Base-by-base conservation (phyloP, 2,329 filamentous ascomycete species). In the Penicillium sp. region DNA sequence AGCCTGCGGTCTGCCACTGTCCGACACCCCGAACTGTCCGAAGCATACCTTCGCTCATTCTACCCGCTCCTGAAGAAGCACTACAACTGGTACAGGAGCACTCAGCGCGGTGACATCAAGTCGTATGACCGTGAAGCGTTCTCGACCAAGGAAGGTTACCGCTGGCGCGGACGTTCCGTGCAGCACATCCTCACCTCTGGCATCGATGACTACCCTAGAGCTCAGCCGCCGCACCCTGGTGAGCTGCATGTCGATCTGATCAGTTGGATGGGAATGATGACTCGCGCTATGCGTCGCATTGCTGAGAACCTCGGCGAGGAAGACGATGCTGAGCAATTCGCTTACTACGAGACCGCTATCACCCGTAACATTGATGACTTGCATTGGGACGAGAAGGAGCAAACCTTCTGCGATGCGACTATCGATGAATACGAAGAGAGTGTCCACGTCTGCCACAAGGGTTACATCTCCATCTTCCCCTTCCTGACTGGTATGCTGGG, bases 221-320 rank as follows among this genome's bases (percentile, higher is more conserved):
- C 94, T 9, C 90, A 96, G 74, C 92, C 94, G 14, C 94, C 94
- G 26, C 92, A 97, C 72, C 93, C 94, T 0, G 93, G 91, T 67
- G 94, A 99, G 83, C 83, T 99, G 48, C 93, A 99, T 72, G 87
- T 95, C 31, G 94, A 99, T 74, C 81, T 97, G 52, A 89, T 99
- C 73, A 90, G 90, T 50, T 99, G 94, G 94, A 89, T 99, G 76
- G 94, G 93, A n/a, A 85, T 97, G 78, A 96, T 97, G 90, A 88
- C 90, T 39, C 86, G 88, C 62, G 88, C 89, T n/a, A 84, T 99
- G 53, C 82, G 86, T 66, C 89, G 88, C 64, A 89, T 97, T 65
- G 90, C 92, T 1, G 78, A 84, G 44, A 84, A 86, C 26, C 82
- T 97, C n/a, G 87, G 84, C 45, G 83, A 92, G 62, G 75, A 77